Conservation (phyloP, 345 rosid genomes). For the Dipteronia sinensis region DNA sequence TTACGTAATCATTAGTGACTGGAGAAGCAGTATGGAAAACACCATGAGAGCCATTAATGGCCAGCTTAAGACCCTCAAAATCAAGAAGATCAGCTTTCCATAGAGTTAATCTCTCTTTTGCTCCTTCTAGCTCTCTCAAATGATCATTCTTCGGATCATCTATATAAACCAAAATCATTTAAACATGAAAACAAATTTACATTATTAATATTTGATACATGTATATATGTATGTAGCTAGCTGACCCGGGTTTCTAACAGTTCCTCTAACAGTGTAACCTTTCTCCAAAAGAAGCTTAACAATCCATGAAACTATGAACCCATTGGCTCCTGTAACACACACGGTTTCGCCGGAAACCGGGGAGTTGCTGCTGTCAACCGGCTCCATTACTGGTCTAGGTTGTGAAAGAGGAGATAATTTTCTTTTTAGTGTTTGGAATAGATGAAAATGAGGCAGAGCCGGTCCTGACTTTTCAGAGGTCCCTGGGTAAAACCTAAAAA, state of each 20-base stretch:
- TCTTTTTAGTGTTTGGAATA: too few relatives aligned
- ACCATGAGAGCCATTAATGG: constrained; percentile 86
- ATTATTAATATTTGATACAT: too few relatives aligned
- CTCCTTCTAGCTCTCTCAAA: constrained; percentile 89
- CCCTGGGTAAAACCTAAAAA: too few relatives aligned
- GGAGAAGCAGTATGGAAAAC: constrained; percentile 98
- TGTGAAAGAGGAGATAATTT: too few relatives aligned
- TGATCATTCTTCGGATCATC: constrained; percentile 88
- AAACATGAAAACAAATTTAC: neutral
- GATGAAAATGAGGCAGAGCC: too few relatives aligned
- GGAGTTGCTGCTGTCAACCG: constrained; percentile 29
- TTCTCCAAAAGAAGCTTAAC: constrained; percentile 82
- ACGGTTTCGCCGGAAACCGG: constrained; percentile 56
- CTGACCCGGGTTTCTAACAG: constrained; percentile 83
- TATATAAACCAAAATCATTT: constrained; percentile 8
- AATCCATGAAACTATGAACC: constrained; percentile 97
- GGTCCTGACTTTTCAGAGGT: too few relatives aligned
- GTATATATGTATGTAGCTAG: neutral
- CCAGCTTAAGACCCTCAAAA: constrained; percentile 55
- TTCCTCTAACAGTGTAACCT: constrained; percentile 86
- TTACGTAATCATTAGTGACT: constrained; percentile 90
- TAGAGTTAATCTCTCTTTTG: constrained; percentile 73
- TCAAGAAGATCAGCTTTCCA: constrained; percentile 86
- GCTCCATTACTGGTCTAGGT: constrained; percentile 33
- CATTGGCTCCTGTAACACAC: constrained; percentile 98